These are phyloP conservation scores for Sequoia sempervirens DNA, from an alignment of 75 land plant species.

Conservation along the genomic window DNA sequence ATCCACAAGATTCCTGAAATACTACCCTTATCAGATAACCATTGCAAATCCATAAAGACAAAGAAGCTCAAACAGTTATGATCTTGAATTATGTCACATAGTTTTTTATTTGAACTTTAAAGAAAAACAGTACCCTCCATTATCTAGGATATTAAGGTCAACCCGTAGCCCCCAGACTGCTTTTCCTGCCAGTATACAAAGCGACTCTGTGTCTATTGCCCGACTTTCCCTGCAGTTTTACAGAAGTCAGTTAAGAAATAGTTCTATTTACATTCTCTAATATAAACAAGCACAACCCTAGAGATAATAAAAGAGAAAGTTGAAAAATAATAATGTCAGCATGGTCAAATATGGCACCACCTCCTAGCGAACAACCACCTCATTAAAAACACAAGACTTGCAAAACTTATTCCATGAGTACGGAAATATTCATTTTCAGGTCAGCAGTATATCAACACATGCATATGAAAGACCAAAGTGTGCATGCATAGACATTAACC, in stretches of 20 bases:
- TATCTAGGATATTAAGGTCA: conserved; percentile 87
- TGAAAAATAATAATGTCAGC: background rate
- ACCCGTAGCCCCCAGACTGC: conserved; percentile 84
- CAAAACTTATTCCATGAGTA: background rate
- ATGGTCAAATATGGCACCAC: background rate
- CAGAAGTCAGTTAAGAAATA: conserved; percentile 1
- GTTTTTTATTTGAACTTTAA: background rate
- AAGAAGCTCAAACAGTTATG: background rate
- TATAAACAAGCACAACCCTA: background rate
- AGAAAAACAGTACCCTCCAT: conserved; percentile 67
- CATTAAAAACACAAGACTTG: background rate
- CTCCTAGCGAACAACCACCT: background rate
- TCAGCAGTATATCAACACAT: background rate
- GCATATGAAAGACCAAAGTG: background rate
- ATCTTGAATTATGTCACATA: background rate
- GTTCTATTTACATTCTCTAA: background rate
- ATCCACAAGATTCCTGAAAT: conserved; percentile 83
- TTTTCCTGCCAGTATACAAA: conserved; percentile 86
- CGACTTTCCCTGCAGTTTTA: conserved; percentile 77
- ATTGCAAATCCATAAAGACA: conserved; percentile 1
- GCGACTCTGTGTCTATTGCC: conserved; percentile 94
- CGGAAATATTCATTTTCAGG: background rate
- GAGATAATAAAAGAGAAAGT: background rate
- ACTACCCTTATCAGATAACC: background rate
- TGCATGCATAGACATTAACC: background rate